Evolutionary conservation across 2,329 filamentous ascomycete species (phyloP), one percentile per base, ranked within the genome.

Genomic region (Trichoderma brevicompactum): DNA sequence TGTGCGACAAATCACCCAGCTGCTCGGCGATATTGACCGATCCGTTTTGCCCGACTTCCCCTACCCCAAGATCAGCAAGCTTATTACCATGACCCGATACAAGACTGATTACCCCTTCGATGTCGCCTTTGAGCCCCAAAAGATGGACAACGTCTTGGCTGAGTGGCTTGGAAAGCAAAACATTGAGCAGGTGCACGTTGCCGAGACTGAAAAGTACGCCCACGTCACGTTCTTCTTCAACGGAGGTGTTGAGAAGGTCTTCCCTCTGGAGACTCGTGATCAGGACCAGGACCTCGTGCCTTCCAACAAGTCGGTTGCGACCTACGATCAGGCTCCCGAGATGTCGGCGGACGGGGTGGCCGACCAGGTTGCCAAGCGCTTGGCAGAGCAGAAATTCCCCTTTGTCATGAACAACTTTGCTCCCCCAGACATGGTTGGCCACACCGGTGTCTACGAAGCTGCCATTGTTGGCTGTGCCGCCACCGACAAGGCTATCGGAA

Each of bases 361-460:
- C 56, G 86, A 96, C 74, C 94, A 96, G 82, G 90, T 97, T 66
- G 87, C 83, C 78, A 95, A 97, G 84, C 89, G 94, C 66, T 89
- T 99, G 70, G 86, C 79, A 32, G 92, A 96, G 79, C 87, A 90
- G 75, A 88, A 91, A 76, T 97, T 94, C 81, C 93, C 95, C 75
- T 98, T 99, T 76, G 85, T 99, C 79, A 99, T 99, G 95, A 97
- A 98, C 89, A 99, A 99, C 88, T 98, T 99, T 80, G 95, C 95
- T 48, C 95, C 95, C 48, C 95, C 95, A 17, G 95, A 99, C 82
- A 99, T 99, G 95, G 95, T 99, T 70, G 95, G 95, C 72, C 95
- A 99, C 83, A 99, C 95, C 10, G 95, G 95, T 76, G 93, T 97
- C 67, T 98, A 98, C 81, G 90, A 98, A 73, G 94, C 95, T 36